Conservation (phyloP, 257 asterid species). For the Jacaranda mimosifolia region DNA sequence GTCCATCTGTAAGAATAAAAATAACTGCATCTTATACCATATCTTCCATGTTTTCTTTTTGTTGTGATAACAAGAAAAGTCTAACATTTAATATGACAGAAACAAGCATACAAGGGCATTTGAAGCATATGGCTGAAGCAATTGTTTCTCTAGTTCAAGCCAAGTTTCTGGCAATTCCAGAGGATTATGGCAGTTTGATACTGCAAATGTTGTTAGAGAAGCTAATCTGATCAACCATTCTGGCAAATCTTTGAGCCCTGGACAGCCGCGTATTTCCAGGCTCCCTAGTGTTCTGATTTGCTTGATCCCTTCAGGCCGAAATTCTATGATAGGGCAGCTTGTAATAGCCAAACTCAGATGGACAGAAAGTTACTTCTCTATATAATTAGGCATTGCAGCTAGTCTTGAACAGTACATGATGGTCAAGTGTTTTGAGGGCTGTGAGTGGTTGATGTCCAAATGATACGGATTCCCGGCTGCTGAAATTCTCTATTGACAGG, state of each 20-base stretch:
- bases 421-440: slow-evolving; percentile 27
- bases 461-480: slow-evolving; percentile 15
- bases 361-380: slow-evolving; percentile 17
- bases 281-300: slow-evolving; percentile 18
- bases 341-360: slow-evolving; percentile 21
- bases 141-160: too few relatives aligned
- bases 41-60: too few relatives aligned
- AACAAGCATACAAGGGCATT: too few relatives aligned
- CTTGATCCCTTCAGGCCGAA: slow-evolving; percentile 27
- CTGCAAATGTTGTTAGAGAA: slow-evolving; percentile 9
- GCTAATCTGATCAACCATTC: slow-evolving; percentile 20
- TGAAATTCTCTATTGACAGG: slow-evolving; percentile 40
- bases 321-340: slow-evolving; percentile 27
- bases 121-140: too few relatives aligned
- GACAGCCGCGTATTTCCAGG: slow-evolving; percentile 25
- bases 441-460: slow-evolving; percentile 14
- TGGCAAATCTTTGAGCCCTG: not conserved
- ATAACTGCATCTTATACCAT: too few relatives aligned
- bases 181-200: slow-evolving; percentile 22
- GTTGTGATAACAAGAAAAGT: too few relatives aligned
- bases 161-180: not conserved
- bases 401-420: slow-evolving; percentile 30
- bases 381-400: slow-evolving; percentile 20
- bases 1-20: too few relatives aligned
- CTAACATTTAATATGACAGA: too few relatives aligned